A percentile compares a stretch with the other conserved stretches of the same genome.
phyloP scores from a whole-genome alignment of 2,329 filamentous ascomycete species.

The Xylariaceae sp. region DNA sequence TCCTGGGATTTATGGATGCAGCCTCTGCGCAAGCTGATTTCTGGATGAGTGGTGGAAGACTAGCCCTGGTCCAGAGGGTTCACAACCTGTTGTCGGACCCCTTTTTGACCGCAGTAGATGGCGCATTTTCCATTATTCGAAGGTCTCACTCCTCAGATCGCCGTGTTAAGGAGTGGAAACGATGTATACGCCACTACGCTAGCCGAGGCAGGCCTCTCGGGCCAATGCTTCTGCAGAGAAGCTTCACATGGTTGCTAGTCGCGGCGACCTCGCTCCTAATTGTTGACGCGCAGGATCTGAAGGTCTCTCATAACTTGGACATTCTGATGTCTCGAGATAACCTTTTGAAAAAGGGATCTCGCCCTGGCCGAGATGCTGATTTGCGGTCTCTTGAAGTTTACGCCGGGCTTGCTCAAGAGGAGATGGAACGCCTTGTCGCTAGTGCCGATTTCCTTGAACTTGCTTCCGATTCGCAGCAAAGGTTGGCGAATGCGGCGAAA shows the following conservation, averaged over 20 bases:
- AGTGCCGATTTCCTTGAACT: conserved; percentile 86
- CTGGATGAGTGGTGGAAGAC: conserved; percentile 70
- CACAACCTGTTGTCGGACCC: conserved; percentile 72
- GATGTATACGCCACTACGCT: conserved; percentile 77
- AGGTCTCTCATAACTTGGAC: conserved; percentile 64
- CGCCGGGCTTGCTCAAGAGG: conserved; percentile 68
- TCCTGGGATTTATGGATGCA: conserved; percentile 87
- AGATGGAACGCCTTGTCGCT: conserved; percentile 82
- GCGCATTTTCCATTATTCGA: conserved; percentile 82
- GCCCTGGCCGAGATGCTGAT: conserved; percentile 45
- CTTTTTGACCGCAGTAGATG: conserved; percentile 82
- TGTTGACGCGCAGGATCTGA: conserved; percentile 54
- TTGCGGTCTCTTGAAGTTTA: conserved; percentile 56
- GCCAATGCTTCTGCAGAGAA: conserved; percentile 84
- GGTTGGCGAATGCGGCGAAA: conserved; percentile 79
- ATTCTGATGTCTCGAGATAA: conserved; percentile 59
- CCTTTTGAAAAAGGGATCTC: conserved; percentile 40
- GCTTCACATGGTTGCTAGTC: conserved; percentile 79
- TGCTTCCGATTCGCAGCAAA: conserved; percentile 80
- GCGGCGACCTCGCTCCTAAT: conserved; percentile 71
- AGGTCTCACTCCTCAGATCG: conserved; percentile 65
- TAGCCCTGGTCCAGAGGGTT: conserved; percentile 66
- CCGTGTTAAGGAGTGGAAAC: conserved; percentile 77
- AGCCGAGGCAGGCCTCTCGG: conserved; percentile 74
- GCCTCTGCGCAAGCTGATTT: conserved; percentile 72